Base-by-base conservation (phyloP, 2,329 filamentous ascomycete species). In the Aspergillus sp. region DNA sequence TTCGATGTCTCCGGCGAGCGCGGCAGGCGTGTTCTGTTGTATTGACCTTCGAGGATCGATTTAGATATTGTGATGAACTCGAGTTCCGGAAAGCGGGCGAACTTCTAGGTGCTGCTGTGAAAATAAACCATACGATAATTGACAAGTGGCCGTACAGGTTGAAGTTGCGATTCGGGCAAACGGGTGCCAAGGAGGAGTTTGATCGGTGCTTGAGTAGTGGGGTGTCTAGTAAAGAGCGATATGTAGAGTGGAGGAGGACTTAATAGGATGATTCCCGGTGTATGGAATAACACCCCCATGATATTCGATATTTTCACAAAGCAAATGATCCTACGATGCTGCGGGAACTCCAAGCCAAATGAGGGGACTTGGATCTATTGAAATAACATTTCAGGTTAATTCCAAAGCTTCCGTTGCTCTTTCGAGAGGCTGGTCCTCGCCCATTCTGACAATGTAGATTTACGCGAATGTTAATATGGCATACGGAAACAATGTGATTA, bases 141-240 rank as follows among this genome's bases (percentile, higher is more conserved):
- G 65, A 69, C 21, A 62, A 66, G 14, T 77, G 72, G 70, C 74
- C 74, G 6, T 62, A 60, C 40, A 58, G 62, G 14, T 31, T 76
- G 45, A 66, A 63, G 31, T 55, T 66, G 3, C 52, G 51, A 17
- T 60, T 60, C 1, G 58, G 47, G 2, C 35, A 61, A 23, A n/a
- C 37, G n/a, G 55, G 48, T 0, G 68, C 72, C 0, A 64, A 70
- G 41, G 61, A 66, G 14, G 73, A 75, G 57, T 76, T 77, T 62
- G 64, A 72, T 7, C n/a, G 58, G 31, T 11, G 64, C 14, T 21
- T 64, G 4, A 27, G 39, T n/a, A 44, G 35, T n/a, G 55, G 55
- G 1, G 11, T 52, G 25, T 31, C 39, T 1, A 65, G 67, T 1
- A 52, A 54, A 15, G 68, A 73, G 57, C 55, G 72, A n/a, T 75